Evolutionary conservation across 352 stramenopile species (phyloP).

Genomic region (Phytophthora fragariaefolia): DNA sequence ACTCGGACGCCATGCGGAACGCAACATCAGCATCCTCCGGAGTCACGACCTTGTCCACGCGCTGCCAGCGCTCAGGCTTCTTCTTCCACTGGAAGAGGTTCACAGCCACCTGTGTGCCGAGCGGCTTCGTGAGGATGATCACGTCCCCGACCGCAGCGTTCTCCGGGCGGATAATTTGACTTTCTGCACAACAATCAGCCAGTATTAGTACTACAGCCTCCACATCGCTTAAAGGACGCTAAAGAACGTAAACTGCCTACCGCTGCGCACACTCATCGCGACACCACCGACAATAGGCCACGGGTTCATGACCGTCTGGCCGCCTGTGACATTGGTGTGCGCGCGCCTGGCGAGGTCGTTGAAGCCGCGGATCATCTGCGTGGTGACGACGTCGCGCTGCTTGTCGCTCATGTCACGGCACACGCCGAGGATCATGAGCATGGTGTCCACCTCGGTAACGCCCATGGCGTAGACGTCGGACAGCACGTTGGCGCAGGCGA

Average conservation of each 20-base stretch:
- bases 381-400: slow-evolving; percentile 93
- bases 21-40: slow-evolving; percentile 80
- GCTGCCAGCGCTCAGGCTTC: slow-evolving; percentile 77
- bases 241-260: slow-evolving; percentile 42
- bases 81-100: slow-evolving; percentile 95
- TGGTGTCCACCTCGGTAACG: slow-evolving; percentile 94
- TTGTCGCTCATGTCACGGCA: slow-evolving; percentile 93
- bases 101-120: slow-evolving; percentile 95
- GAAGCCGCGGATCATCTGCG: slow-evolving; percentile 95
- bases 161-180: slow-evolving; percentile 90
- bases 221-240: neutral
- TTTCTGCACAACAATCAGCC: slow-evolving; percentile 41
- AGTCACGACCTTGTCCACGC: slow-evolving; percentile 75
- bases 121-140: slow-evolving; percentile 94
- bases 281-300: slow-evolving; percentile 96
- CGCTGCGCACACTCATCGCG: slow-evolving; percentile 87
- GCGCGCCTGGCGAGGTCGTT: slow-evolving; percentile 89
- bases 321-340: slow-evolving; percentile 92
- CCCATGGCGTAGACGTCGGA: slow-evolving; percentile 96
- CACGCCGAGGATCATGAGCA: slow-evolving; percentile 95
- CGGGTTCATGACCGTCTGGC: slow-evolving; percentile 96
- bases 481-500: slow-evolving; percentile 95
- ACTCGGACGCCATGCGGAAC: slow-evolving; percentile 93
- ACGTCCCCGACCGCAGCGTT: slow-evolving; percentile 91
- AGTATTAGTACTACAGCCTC: neutral